Percentiles rank a stretch among this genome's conserved stretches.
These are phyloP conservation scores for Rhododendron ferrugineum DNA, from an alignment of 148 eudicot species.

Conservation along the genomic window DNA sequence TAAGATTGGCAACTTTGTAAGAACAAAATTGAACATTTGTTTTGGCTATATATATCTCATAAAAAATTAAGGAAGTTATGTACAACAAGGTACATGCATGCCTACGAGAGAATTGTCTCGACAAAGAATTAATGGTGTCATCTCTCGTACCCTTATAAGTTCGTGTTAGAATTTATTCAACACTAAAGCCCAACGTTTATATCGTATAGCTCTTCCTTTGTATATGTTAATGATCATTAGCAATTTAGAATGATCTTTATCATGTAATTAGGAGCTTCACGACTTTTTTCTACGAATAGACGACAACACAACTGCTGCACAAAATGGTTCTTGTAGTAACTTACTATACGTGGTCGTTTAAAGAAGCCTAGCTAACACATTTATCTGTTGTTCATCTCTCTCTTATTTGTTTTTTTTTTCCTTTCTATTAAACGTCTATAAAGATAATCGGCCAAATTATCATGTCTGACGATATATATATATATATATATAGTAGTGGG, in stretches of 20 bases:
- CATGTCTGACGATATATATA: neutral
- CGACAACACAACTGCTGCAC: neutral
- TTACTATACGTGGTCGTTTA: neutral
- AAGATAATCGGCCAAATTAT: neutral
- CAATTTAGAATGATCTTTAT: too few relatives aligned
- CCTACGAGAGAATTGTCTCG: too few relatives aligned
- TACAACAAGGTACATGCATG: too few relatives aligned
- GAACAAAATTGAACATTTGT: too few relatives aligned
- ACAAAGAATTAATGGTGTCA: too few relatives aligned
- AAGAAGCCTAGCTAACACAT: neutral
- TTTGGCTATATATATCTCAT: too few relatives aligned
- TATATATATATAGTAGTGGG: neutral
- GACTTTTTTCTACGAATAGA: neutral
- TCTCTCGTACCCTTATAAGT: too few relatives aligned
- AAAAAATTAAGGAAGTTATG: too few relatives aligned
- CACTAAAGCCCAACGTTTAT: too few relatives aligned
- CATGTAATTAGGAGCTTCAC: neutral
- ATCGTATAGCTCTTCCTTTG: neutral
- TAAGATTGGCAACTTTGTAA: too few relatives aligned
- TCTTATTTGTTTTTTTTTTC: neutral
- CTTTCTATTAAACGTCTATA: neutral
- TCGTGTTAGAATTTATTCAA: neutral
- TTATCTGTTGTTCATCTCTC: neutral
- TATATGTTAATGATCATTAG: neutral
- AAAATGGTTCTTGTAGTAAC: neutral